Conservation (phyloP, 805 yeast species). For the Novakomyces olei region DNA sequence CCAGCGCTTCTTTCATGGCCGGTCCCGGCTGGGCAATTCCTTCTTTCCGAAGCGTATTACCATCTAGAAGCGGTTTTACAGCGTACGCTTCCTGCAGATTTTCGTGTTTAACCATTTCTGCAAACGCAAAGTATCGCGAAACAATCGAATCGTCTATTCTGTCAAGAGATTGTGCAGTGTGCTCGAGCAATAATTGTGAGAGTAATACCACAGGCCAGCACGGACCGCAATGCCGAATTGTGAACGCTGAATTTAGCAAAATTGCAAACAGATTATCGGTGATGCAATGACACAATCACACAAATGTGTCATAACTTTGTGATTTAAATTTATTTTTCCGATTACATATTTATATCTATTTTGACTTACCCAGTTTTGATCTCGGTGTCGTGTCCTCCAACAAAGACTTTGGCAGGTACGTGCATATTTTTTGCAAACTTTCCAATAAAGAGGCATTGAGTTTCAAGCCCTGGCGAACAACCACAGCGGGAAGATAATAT, state of each 20-base stretch:
- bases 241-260: not conserved
- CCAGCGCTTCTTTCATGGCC: slow-evolving; percentile 47
- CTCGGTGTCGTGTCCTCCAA: no score
- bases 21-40: slow-evolving; percentile 55
- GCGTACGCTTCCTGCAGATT: slow-evolving; percentile 24
- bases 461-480: not conserved
- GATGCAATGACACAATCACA: no score
- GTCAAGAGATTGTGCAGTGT: slow-evolving; percentile 3
- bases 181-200: slow-evolving; percentile 15
- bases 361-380: no score
- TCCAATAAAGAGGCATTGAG: no score
- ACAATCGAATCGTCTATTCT: slow-evolving; percentile 9
- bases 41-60: slow-evolving; percentile 37
- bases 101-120: slow-evolving; percentile 14
- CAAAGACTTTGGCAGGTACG: no score
- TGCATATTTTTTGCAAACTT: no score
- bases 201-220: slow-evolving; percentile 26
- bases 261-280: not conserved
- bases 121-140: slow-evolving; percentile 9
- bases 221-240: slow-evolving; percentile 21
- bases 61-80: slow-evolving; percentile 49
- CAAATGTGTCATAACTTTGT: no score
- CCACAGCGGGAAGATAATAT: not conserved
- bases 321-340: no score
- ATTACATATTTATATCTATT: no score